phyloP scores from a whole-genome alignment of 768 basidiomycete species.

The Lactarius hengduanensis region DNA sequence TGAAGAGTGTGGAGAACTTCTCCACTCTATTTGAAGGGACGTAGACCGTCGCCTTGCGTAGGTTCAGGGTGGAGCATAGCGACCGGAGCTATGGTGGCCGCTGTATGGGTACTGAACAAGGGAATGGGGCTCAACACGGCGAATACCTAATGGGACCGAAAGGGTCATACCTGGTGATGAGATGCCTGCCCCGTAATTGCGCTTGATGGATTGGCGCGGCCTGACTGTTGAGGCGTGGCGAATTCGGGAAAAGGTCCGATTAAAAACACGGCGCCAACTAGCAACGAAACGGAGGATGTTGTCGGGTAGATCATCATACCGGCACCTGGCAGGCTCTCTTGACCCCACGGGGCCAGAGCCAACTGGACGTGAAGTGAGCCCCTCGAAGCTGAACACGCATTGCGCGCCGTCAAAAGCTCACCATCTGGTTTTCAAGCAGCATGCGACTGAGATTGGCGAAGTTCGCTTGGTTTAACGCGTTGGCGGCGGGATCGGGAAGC shows the following conservation, averaged over 20 bases:
- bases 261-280: conserved; percentile 27
- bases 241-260: conserved; percentile 53
- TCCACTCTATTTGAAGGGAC: not conserved
- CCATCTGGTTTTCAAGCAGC: conserved; percentile 52
- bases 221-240: conserved; percentile 20
- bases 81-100: conserved; percentile 18
- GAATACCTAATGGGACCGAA: not conserved
- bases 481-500: conserved; percentile 47
- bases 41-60: not conserved
- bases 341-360: conserved; percentile 24
- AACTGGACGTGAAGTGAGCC: conserved; percentile 14
- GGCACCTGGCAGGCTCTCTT: conserved; percentile 23
- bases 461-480: conserved; percentile 50
- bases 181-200: conserved; percentile 48
- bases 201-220: conserved; percentile 8
- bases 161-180: conserved; percentile 20
- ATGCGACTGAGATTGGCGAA: conserved; percentile 56
- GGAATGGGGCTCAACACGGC: not conserved
- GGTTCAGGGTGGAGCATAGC: conserved; percentile 17
- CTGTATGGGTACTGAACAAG: conserved; percentile 20
- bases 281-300: conserved; percentile 20
- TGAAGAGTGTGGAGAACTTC: not conserved
- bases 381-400: not conserved
- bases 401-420: conserved; percentile 34
- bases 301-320: conserved; percentile 29